Conservation (phyloP, 2,329 filamentous ascomycete species). For the Pseudopithomyces maydicus region DNA sequence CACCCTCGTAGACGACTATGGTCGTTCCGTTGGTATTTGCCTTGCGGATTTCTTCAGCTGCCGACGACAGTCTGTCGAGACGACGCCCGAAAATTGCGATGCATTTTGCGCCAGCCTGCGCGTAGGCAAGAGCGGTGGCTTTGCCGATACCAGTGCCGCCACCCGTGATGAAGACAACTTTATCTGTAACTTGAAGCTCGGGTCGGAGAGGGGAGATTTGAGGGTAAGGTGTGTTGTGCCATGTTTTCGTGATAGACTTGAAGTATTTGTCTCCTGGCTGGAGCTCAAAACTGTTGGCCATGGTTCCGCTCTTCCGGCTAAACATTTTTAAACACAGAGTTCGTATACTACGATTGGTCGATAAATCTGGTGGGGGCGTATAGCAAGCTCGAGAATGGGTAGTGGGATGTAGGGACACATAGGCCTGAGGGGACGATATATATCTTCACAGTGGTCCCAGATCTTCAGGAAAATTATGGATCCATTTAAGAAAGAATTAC, state of each 20-base stretch:
- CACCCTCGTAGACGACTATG: slow-evolving; percentile 11
- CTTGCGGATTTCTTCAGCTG: slow-evolving; percentile 19
- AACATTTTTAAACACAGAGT: background rate
- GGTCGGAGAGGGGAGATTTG: slow-evolving; percentile 48
- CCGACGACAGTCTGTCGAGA: slow-evolving; percentile 31
- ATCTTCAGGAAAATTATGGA: background rate
- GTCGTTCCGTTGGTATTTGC: slow-evolving; percentile 34
- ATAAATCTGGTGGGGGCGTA: slow-evolving; percentile 1
- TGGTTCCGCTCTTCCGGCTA: slow-evolving; percentile 4
- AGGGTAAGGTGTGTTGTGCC: slow-evolving; percentile 42
- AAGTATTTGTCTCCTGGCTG: slow-evolving; percentile 14
- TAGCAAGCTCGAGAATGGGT: background rate
- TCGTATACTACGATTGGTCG: background rate
- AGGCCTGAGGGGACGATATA: slow-evolving; percentile 3
- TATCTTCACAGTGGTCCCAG: background rate
- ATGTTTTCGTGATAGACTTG: slow-evolving; percentile 44
- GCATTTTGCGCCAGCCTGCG: slow-evolving; percentile 46
- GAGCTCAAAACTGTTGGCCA: slow-evolving; percentile 5
- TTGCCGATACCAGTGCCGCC: slow-evolving; percentile 52
- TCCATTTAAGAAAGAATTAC: slow-evolving; percentile 9
- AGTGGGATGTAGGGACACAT: background rate
- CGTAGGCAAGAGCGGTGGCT: slow-evolving; percentile 48
- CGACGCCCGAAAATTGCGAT: slow-evolving; percentile 51
- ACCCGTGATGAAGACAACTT: slow-evolving; percentile 44
- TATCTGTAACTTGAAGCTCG: slow-evolving; percentile 47